Percentiles rank a stretch among this genome's conserved stretches.
These are phyloP conservation scores for Amesomyces nigricolor DNA, from an alignment of 2,329 filamentous ascomycete species.

Conservation along the genomic window DNA sequence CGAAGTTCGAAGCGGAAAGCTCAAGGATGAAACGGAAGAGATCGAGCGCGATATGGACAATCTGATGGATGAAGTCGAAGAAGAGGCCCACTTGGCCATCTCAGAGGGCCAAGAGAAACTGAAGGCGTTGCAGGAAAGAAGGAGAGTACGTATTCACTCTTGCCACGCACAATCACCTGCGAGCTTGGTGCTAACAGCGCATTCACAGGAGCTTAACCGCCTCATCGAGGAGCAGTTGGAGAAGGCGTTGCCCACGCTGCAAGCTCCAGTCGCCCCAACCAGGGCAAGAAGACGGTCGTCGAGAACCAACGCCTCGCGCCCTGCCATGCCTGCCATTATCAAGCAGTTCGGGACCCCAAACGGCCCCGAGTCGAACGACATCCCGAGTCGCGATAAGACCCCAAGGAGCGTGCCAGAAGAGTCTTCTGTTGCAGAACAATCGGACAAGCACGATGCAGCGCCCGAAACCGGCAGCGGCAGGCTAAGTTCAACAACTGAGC, in stretches of 20 bases:
- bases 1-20: constrained; percentile 27
- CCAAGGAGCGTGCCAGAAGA: neutral
- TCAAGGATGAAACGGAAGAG: constrained; percentile 28
- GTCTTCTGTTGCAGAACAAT: too few relatives aligned
- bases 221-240: constrained; percentile 39
- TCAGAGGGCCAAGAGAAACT: constrained; percentile 57
- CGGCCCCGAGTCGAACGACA: neutral
- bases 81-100: constrained; percentile 41
- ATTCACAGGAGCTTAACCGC: constrained; percentile 37
- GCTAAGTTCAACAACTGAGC: too few relatives aligned
- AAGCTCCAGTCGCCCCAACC: constrained; percentile 17
- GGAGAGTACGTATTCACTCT: constrained; percentile 18
- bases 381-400: neutral
- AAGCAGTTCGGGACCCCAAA: neutral
- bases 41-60: constrained; percentile 35
- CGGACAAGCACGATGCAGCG: too few relatives aligned
- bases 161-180: neutral
- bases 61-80: constrained; percentile 39
- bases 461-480: too few relatives aligned
- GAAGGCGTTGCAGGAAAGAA: constrained; percentile 20
- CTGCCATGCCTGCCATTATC: neutral
- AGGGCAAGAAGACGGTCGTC: constrained; percentile 21
- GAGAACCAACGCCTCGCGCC: constrained; percentile 3
- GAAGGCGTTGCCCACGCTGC: constrained; percentile 28
- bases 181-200: constrained; percentile 3